Base-by-base conservation (phyloP, 2,329 filamentous ascomycete species). In the Fusarium sarcochroum region DNA sequence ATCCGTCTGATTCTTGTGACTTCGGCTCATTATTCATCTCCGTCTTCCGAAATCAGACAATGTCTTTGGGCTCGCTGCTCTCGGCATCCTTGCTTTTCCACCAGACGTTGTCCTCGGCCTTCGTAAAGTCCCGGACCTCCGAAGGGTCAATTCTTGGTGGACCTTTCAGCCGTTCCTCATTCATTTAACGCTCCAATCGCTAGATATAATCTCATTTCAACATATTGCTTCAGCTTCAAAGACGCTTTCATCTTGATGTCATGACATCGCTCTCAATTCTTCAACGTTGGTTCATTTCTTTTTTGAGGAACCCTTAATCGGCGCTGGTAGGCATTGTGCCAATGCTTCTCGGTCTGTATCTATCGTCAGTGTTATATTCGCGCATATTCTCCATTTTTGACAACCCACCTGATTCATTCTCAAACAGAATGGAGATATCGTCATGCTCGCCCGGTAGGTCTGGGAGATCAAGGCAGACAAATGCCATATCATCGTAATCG, bases 381-480 rank as follows among this genome's bases (percentile, higher is more conserved):
- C 21, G 7, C 30, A 32, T 37, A 8, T 35, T 17, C 20, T 38
- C 42, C 15, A 30, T 30, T 18, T 40, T n/a, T 30, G 20, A 18
- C 25, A 51, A 85, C 91, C 83, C 80, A 94, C 92, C 91, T 74
- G 86, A 83, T 76, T 93, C 91, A 45, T 85, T 90, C 68, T 97
- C 93, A 83, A 98, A 98, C 63, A 90, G 80, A 74, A 98, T 90
- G 13, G 90, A 87, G 70, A 98, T 93, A 81, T 98, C 94, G 78
- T 97, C 94, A 79, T 97, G 93, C 81, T 97, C 94, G 50, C 93
- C 93, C 1, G 94, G 93, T 78, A 97, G 92, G 73, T 97, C 94
- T 18, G 94, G 91, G 78, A 94, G 88, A 78, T 97, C 94, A 60
- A 97, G 80, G 76, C 93, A 96, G 38, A 97, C 86, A 81, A 95